Percentiles rank a stretch among this genome's conserved stretches.
Conservation (phyloP, 1,284 basidiomycete species). For the Xanthoconium separans region DNA sequence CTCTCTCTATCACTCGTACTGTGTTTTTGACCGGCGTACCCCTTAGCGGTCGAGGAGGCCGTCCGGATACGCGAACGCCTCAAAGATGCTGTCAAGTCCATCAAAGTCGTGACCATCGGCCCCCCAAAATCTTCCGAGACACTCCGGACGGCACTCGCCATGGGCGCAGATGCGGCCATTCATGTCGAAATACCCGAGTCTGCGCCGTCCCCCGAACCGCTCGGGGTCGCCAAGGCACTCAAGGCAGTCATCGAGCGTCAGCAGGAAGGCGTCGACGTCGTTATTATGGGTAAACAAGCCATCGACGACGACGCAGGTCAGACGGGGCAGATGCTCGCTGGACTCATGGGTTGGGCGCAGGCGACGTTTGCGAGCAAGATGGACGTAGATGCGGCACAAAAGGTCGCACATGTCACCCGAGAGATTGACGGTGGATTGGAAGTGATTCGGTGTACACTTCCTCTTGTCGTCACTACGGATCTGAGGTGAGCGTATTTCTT, state of each 20-base stretch:
- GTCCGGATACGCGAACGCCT: slow-evolving; percentile 87
- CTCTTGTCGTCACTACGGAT: slow-evolving; percentile 92
- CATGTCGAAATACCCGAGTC: slow-evolving; percentile 86
- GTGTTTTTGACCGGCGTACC: not conserved
- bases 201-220: slow-evolving; percentile 75
- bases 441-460: slow-evolving; percentile 79
- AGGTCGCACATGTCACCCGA: slow-evolving; percentile 74
- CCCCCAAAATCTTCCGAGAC: slow-evolving; percentile 90
- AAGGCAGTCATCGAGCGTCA: slow-evolving; percentile 75
- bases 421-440: slow-evolving; percentile 97
- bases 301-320: slow-evolving; percentile 98
- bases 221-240: slow-evolving; percentile 85
- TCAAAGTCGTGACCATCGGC: slow-evolving; percentile 92
- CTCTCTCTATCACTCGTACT: not conserved
- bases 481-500: slow-evolving; percentile 70
- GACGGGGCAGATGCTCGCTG: slow-evolving; percentile 98
- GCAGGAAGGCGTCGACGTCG: slow-evolving; percentile 73
- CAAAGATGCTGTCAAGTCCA: slow-evolving; percentile 75
- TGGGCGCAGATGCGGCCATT: slow-evolving; percentile 94
- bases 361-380: slow-evolving; percentile 95
- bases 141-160: slow-evolving; percentile 93
- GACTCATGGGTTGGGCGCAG: slow-evolving; percentile 90
- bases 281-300: slow-evolving; percentile 98
- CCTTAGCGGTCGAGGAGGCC: slow-evolving; percentile 93
- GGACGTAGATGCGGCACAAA: slow-evolving; percentile 69